A percentile compares a stretch with the other conserved stretches of the same genome.
Conservation (phyloP, 2,329 filamentous ascomycete species). For the Xylaria sp. region DNA sequence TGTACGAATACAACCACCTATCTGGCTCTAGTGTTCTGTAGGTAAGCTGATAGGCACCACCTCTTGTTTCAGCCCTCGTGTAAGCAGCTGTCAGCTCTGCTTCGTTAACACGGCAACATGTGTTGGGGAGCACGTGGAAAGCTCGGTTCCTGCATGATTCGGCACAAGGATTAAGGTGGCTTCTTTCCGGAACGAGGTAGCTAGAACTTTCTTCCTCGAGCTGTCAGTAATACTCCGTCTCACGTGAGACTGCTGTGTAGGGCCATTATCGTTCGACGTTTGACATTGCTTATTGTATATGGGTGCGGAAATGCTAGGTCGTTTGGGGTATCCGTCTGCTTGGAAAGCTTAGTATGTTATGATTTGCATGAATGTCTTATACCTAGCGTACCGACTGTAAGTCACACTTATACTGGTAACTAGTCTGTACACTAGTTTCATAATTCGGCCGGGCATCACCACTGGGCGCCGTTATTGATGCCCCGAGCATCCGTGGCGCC, state of each 20-base stretch:
- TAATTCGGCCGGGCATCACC: background rate
- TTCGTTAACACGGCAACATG: slow-evolving; percentile 27
- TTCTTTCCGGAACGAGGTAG: background rate
- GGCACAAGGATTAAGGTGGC: slow-evolving; percentile 18
- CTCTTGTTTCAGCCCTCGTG: slow-evolving; percentile 30
- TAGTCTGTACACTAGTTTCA: background rate
- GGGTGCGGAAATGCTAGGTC: background rate
- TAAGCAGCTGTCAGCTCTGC: slow-evolving; percentile 6
- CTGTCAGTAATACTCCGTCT: slow-evolving; percentile 1
- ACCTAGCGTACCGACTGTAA: background rate
- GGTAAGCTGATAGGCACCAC: slow-evolving; percentile 30
- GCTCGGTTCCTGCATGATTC: slow-evolving; percentile 28
- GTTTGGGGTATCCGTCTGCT: background rate
- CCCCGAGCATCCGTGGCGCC: background rate
- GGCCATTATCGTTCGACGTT: background rate
- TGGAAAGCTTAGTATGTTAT: background rate
- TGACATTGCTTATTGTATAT: background rate
- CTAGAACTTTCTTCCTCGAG: background rate
- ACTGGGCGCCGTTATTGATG: background rate
- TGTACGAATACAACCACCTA: background rate
- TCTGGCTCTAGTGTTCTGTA: background rate
- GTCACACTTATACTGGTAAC: background rate
- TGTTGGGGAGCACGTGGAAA: slow-evolving; percentile 22
- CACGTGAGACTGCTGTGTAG: slow-evolving; percentile 6
- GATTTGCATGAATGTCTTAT: slow-evolving; percentile 3